Conservation (phyloP, 257 asterid genomes). For the Ophiorrhiza pumila region DNA sequence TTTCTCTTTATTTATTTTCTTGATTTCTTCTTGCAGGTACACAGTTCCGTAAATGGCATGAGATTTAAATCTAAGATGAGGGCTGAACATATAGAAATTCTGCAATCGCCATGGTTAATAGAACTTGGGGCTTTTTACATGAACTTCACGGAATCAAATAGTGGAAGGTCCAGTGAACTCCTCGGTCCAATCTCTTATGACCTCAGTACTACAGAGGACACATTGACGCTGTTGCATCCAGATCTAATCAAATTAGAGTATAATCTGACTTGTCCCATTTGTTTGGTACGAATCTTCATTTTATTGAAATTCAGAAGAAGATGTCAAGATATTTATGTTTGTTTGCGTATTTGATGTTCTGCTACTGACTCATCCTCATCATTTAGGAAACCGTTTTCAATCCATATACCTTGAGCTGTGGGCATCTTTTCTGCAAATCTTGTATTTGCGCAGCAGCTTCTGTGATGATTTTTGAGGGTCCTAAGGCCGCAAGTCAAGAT, state of each 20-base stretch:
- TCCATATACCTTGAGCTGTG: slow-evolving; percentile 77
- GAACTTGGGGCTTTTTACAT: slow-evolving; percentile 77
- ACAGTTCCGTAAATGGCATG: slow-evolving; percentile 65
- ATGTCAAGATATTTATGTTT: background rate
- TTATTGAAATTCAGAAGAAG: background rate
- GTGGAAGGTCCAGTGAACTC: slow-evolving; percentile 31
- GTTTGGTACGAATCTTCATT: slow-evolving; percentile 53
- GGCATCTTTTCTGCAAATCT: slow-evolving; percentile 76
- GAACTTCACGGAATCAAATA: slow-evolving; percentile 41
- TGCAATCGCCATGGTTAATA: slow-evolving; percentile 80
- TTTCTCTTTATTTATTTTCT: background rate
- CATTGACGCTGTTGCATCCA: slow-evolving; percentile 58
- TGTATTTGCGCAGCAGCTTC: slow-evolving; percentile 85
- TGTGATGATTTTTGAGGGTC: slow-evolving; percentile 69
- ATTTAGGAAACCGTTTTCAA: slow-evolving; percentile 66
- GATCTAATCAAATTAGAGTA: slow-evolving; percentile 58
- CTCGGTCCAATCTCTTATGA: slow-evolving; percentile 49
- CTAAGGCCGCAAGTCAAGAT: slow-evolving; percentile 49
- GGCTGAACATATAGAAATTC: slow-evolving; percentile 59
- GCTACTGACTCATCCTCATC: background rate
- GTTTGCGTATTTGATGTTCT: background rate
- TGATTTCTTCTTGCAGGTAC: slow-evolving; percentile 45
- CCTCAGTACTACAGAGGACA: slow-evolving; percentile 42
- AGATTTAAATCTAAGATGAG: slow-evolving; percentile 71
- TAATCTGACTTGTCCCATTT: slow-evolving; percentile 72